phyloP scores from a whole-genome alignment of 768 basidiomycete species.

The Tremella yokohamensis region DNA sequence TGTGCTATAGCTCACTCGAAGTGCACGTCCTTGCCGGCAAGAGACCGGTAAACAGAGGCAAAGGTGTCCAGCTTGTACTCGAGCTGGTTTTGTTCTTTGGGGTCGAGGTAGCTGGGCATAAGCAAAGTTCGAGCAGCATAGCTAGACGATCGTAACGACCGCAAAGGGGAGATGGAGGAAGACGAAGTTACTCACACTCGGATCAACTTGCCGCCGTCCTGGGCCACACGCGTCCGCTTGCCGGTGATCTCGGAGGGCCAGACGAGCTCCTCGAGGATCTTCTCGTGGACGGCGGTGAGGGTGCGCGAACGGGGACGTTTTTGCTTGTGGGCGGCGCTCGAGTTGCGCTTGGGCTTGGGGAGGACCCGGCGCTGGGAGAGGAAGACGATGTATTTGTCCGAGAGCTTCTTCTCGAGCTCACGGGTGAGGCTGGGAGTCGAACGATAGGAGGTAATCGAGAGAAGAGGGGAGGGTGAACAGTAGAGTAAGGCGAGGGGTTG shows the following conservation, averaged over 20 bases:
- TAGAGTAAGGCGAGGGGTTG: not conserved
- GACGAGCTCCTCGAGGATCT: slow-evolving; percentile 97
- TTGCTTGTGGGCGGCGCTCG: slow-evolving; percentile 71
- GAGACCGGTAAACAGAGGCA: slow-evolving; percentile 85
- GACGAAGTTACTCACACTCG: slow-evolving; percentile 74
- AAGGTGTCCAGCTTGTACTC: slow-evolving; percentile 99
- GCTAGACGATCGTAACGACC: not conserved
- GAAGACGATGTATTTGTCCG: slow-evolving; percentile 98
- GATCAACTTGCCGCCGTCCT: slow-evolving; percentile 90
- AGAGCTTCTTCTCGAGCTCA: slow-evolving; percentile 99
- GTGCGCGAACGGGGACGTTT: slow-evolving; percentile 96
- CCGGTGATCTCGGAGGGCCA: slow-evolving; percentile 99
- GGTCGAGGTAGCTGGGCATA: slow-evolving; percentile 76
- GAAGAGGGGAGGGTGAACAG: slow-evolving; percentile 3
- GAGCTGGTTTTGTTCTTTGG: slow-evolving; percentile 94
- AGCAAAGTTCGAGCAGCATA: not conserved
- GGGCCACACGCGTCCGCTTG: slow-evolving; percentile 89
- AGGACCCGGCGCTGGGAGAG: slow-evolving; percentile 98
- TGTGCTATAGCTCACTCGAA: slow-evolving; percentile 41
- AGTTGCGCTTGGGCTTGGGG: slow-evolving; percentile 91
- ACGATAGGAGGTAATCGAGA: not conserved
- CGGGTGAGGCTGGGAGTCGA: slow-evolving; percentile 72
- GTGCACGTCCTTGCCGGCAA: slow-evolving; percentile 91
- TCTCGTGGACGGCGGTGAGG: slow-evolving; percentile 94
- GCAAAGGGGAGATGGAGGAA: not conserved